A percentile compares a stretch with the other conserved stretches of the same genome.
phyloP scores from a whole-genome alignment of 768 basidiomycete genomes.

The Lentinula raphanica region DNA sequence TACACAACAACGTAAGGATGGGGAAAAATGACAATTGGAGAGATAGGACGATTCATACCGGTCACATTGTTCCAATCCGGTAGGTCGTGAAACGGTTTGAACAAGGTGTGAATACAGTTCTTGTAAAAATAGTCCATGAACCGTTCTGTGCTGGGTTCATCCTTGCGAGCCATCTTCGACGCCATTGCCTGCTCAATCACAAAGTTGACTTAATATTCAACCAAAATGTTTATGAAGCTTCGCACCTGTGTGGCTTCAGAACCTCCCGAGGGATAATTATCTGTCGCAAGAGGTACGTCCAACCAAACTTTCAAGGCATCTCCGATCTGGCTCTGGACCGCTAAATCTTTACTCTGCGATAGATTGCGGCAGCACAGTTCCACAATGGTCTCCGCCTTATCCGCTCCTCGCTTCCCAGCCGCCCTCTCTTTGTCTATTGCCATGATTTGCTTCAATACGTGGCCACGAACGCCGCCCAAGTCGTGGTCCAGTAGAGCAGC shows the following conservation, averaged over 20 bases:
- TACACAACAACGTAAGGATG: conserved; percentile 18
- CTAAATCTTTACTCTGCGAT: conserved; percentile 75
- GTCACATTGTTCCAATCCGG: conserved; percentile 45
- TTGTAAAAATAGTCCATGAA: conserved; percentile 96
- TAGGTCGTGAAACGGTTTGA: conserved; percentile 72
- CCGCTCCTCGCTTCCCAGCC: conserved; percentile 48
- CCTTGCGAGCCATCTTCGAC: conserved; percentile 45
- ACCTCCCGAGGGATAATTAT: conserved; percentile 27
- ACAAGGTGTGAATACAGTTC: conserved; percentile 67
- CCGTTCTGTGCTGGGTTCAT: conserved; percentile 80
- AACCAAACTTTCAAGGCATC: conserved; percentile 82
- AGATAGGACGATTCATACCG: conserved; percentile 22
- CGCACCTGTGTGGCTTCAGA: conserved; percentile 29
- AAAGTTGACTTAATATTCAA: background rate
- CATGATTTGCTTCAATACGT: conserved; percentile 76
- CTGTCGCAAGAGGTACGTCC: conserved; percentile 58
- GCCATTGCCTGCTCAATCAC: conserved; percentile 3
- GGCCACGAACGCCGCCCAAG: conserved; percentile 75
- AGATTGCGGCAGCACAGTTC: conserved; percentile 73
- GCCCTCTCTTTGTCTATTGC: conserved; percentile 65
- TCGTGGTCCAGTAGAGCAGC: conserved; percentile 87
- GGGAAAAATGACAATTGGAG: conserved; percentile 2
- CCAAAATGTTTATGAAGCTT: background rate
- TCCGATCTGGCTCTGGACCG: conserved; percentile 85
- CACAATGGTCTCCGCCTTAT: conserved; percentile 69